Percentiles rank a stretch among this genome's conserved stretches.
These are phyloP conservation scores for Betula pendula DNA, from an alignment of 306 rosid species.

Conservation along the genomic window DNA sequence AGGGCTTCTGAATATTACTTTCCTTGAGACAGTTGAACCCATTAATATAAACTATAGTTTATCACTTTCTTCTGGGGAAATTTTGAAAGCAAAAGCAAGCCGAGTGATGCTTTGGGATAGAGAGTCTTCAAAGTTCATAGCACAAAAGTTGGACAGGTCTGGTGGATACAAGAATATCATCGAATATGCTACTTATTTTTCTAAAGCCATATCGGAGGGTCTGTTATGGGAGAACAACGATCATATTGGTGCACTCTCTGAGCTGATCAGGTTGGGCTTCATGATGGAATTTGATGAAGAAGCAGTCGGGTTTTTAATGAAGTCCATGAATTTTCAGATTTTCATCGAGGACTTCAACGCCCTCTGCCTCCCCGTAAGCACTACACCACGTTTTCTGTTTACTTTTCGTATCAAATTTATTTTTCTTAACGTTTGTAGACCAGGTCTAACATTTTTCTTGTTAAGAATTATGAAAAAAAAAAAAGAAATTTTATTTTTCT, in stretches of 20 bases:
- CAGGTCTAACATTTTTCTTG: too few relatives aligned
- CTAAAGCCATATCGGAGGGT: conserved; percentile 58
- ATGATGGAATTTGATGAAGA: conserved; percentile 53
- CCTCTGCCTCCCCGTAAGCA: too few relatives aligned
- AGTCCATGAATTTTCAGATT: conserved; percentile 58
- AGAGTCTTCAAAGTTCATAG: conserved; percentile 36
- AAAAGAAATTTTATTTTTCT: too few relatives aligned
- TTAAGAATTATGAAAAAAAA: too few relatives aligned
- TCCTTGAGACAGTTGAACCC: conserved; percentile 44
- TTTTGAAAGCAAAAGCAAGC: conserved; percentile 29
- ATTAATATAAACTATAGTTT: conserved; percentile 46
- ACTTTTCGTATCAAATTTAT: too few relatives aligned
- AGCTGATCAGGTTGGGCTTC: conserved; percentile 61
- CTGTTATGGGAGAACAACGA: conserved; percentile 52
- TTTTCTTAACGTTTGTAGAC: too few relatives aligned
- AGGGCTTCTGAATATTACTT: conserved; percentile 42
- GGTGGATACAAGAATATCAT: conserved; percentile 31
- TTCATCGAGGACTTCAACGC: conserved; percentile 47
- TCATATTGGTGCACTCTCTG: conserved; percentile 48
- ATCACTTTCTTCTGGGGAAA: conserved; percentile 34
- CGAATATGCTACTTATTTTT: conserved; percentile 56
- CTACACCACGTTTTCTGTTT: too few relatives aligned
- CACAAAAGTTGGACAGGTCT: conserved; percentile 35
- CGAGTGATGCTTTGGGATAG: conserved; percentile 51
- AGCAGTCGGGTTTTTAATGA: conserved; percentile 56